Evolutionary conservation across 441 rosid genomes (phyloP).

Genomic region (Isatis lusitanica): DNA sequence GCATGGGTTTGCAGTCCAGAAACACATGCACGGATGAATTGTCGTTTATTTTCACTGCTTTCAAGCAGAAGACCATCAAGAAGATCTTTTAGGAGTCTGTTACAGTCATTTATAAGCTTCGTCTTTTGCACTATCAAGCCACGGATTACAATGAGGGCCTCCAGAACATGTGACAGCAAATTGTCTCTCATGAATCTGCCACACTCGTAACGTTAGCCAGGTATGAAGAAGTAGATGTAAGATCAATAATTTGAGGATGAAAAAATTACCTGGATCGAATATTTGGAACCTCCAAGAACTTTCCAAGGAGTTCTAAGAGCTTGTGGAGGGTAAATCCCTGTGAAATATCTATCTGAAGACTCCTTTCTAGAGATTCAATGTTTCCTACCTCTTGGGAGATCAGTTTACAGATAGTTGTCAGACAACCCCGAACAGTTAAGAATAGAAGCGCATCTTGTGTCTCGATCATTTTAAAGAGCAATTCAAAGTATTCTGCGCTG

Average conservation of each 20-base stretch:
- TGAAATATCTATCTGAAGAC: slow-evolving; percentile 97
- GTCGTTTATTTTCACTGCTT: slow-evolving; percentile 96
- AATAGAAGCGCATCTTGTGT: slow-evolving; percentile 96
- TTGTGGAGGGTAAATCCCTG: slow-evolving; percentile 99
- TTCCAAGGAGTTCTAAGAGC: slow-evolving; percentile 96
- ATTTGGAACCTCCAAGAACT: slow-evolving; percentile 93
- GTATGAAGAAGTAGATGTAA: slow-evolving; percentile 29
- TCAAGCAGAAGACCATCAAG: slow-evolving; percentile 97
- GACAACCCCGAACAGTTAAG: slow-evolving; percentile 94
- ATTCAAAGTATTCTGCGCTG: slow-evolving; percentile 97
- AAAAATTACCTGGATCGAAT: slow-evolving; percentile 83
- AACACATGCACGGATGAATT: slow-evolving; percentile 95
- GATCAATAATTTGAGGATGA: slow-evolving; percentile 25
- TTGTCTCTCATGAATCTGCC: slow-evolving; percentile 93
- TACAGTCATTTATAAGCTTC: slow-evolving; percentile 96
- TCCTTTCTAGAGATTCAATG: slow-evolving; percentile 92
- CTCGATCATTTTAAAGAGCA: slow-evolving; percentile 95
- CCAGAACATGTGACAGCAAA: slow-evolving; percentile 92
- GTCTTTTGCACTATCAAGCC: slow-evolving; percentile 99
- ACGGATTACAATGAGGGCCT: slow-evolving; percentile 96
- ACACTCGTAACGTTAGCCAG: slow-evolving; percentile 35
- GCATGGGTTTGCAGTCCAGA: slow-evolving; percentile 95
- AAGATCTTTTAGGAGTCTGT: slow-evolving; percentile 92
- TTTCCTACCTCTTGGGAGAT: slow-evolving; percentile 93
- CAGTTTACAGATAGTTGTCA: slow-evolving; percentile 80